These are phyloP conservation scores for Hyaloscypha variabilis DNA, from an alignment of 495 filamentous ascomycete genomes.

Conservation along the genomic window DNA sequence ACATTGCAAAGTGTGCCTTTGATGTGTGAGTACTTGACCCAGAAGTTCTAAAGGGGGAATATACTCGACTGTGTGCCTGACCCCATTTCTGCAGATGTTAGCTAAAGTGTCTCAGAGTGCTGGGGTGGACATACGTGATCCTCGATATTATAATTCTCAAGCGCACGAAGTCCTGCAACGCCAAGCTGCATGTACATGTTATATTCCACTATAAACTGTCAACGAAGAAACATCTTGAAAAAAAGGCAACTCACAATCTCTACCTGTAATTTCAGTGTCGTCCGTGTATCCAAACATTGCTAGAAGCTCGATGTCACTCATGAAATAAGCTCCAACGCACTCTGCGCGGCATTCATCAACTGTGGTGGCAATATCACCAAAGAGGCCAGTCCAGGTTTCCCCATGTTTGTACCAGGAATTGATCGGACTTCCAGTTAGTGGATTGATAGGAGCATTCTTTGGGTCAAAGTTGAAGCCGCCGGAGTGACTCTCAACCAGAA, in stretches of 20 bases:
- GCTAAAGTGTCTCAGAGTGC: slow-evolving; percentile 9
- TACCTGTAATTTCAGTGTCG: slow-evolving; percentile 36
- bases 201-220: slow-evolving; percentile 40
- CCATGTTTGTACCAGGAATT: slow-evolving; percentile 48
- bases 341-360: slow-evolving; percentile 54
- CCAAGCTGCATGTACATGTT: slow-evolving; percentile 48
- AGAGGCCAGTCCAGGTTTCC: slow-evolving; percentile 50
- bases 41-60: slow-evolving; percentile 37
- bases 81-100: slow-evolving; percentile 42
- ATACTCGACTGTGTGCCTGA: slow-evolving; percentile 46
- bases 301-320: slow-evolving; percentile 43
- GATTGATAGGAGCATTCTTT: slow-evolving; percentile 43
- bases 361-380: slow-evolving; percentile 45
- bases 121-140: slow-evolving; percentile 33
- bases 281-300: slow-evolving; percentile 43
- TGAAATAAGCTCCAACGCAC: slow-evolving; percentile 45
- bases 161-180: slow-evolving; percentile 45
- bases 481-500: slow-evolving; percentile 34
- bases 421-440: slow-evolving; percentile 45
- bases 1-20: slow-evolving; percentile 13
- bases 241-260: slow-evolving; percentile 33
- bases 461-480: slow-evolving; percentile 50
- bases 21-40: neutral
- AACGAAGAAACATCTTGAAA: neutral
- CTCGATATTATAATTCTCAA: slow-evolving; percentile 46